Conservation (phyloP, 169 alveolate species). For the Plasmodium knowlesi region DNA sequence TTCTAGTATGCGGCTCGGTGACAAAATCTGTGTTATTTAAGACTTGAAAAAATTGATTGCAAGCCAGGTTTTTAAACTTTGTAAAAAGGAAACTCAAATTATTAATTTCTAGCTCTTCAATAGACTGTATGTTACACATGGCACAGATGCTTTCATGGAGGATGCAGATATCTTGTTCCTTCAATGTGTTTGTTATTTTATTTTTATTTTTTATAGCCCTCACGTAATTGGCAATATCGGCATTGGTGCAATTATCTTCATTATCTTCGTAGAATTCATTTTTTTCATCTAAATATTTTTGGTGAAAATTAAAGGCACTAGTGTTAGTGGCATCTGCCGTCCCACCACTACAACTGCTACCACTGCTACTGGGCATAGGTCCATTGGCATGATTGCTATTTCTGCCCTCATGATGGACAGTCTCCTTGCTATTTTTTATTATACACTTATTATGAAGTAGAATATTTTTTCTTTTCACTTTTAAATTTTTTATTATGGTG, state of each 20-base stretch:
- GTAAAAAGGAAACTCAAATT: slow-evolving; percentile 43
- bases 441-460: slow-evolving; percentile 36
- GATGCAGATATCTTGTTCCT: slow-evolving; percentile 22
- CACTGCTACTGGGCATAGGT: not conserved
- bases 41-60: slow-evolving; percentile 53
- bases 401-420: slow-evolving; percentile 14
- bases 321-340: not conserved
- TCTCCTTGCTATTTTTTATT: slow-evolving; percentile 26
- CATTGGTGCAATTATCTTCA: not conserved
- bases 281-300: slow-evolving; percentile 31
- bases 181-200: slow-evolving; percentile 1
- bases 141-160: slow-evolving; percentile 36
- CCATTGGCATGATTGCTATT: not conserved
- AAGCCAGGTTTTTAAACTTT: slow-evolving; percentile 45
- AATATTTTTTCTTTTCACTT: slow-evolving; percentile 27
- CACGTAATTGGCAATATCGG: slow-evolving; percentile 25
- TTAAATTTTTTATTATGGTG: slow-evolving; percentile 36
- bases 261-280: slow-evolving; percentile 19
- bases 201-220: slow-evolving; percentile 35
- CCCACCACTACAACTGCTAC: not conserved
- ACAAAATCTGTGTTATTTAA: slow-evolving; percentile 41
- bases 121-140: slow-evolving; percentile 41
- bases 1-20: slow-evolving; percentile 53
- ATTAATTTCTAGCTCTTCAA: slow-evolving; percentile 30
- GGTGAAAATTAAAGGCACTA: slow-evolving; percentile 49